These are phyloP conservation scores for Luffa acutangula DNA, from an alignment of 306 rosid species.

Conservation along the genomic window DNA sequence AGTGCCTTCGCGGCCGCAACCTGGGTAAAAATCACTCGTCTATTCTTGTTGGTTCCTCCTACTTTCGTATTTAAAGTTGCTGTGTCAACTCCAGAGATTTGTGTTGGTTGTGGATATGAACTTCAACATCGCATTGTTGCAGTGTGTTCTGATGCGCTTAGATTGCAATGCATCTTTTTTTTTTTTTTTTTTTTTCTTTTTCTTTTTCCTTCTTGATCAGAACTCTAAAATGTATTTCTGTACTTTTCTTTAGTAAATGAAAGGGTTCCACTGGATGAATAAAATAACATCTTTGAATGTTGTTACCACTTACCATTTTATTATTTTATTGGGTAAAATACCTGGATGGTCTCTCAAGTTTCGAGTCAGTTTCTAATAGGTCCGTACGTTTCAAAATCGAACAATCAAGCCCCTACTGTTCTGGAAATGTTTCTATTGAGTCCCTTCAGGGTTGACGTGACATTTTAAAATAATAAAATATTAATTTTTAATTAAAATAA, in stretches of 20 bases:
- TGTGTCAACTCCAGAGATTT: not conserved
- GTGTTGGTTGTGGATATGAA: not conserved
- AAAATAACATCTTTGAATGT: not conserved
- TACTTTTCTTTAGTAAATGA: not conserved
- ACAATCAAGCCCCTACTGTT: too few species aligned
- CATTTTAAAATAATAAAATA: too few species aligned
- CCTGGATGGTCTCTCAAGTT: too few species aligned
- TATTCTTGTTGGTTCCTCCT: conserved; percentile 55
- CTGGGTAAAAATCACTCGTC: conserved; percentile 66
- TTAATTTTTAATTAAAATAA: too few species aligned
- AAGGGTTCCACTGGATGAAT: not conserved
- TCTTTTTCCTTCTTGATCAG: not conserved
- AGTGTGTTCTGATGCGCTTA: not conserved
- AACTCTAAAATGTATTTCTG: not conserved
- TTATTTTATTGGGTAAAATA: not conserved
- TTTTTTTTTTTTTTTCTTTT: not conserved
- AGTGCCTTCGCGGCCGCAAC: conserved; percentile 80
- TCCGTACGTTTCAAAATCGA: too few species aligned
- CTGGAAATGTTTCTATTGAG: too few species aligned
- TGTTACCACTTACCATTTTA: not conserved
- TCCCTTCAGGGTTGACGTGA: too few species aligned
- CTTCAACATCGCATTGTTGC: not conserved
- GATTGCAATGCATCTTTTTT: not conserved
- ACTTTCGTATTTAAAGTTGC: conserved; percentile 31
- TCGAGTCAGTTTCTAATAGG: too few species aligned